phyloP scores from a whole-genome alignment of 2,329 filamentous ascomycete genomes.

The Hymenoscyphus fraxineus region DNA sequence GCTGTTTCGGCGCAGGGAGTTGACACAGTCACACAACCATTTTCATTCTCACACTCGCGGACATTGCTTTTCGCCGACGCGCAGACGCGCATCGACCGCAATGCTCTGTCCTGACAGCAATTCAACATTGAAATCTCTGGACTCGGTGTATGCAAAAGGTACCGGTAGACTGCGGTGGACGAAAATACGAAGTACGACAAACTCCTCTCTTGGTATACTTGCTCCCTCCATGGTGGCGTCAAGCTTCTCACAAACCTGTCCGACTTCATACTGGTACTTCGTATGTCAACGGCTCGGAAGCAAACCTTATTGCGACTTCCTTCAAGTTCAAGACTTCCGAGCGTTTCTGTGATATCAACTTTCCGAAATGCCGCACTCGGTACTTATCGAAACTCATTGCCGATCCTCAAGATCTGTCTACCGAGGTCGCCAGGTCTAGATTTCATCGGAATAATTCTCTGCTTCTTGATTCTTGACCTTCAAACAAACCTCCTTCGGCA shows the following conservation, averaged over 20 bases:
- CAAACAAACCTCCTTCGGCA: background rate
- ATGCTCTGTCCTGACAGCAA: background rate
- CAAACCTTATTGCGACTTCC: background rate
- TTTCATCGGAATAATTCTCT: background rate
- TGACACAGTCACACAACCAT: background rate
- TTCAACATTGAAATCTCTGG: background rate
- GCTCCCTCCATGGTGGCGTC: too few species aligned
- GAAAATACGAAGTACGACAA: background rate
- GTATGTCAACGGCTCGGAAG: background rate
- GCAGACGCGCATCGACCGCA: background rate
- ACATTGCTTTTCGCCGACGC: background rate
- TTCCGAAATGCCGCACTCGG: background rate
- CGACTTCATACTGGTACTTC: background rate
- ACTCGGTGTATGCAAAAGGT: background rate
- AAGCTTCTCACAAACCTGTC: background rate
- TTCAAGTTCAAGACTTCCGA: background rate
- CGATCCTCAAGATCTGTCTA: background rate
- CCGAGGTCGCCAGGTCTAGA: background rate
- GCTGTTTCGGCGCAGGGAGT: background rate
- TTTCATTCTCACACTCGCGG: background rate
- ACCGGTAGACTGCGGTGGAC: background rate
- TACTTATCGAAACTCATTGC: background rate
- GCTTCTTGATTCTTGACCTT: background rate
- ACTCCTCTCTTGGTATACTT: too few species aligned
- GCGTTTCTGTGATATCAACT: constrained; percentile 1